A percentile compares a stretch with the other conserved stretches of the same genome.
Evolutionary conservation across 257 asterid species (phyloP).

Genomic region (Nicotiana knightiana): DNA sequence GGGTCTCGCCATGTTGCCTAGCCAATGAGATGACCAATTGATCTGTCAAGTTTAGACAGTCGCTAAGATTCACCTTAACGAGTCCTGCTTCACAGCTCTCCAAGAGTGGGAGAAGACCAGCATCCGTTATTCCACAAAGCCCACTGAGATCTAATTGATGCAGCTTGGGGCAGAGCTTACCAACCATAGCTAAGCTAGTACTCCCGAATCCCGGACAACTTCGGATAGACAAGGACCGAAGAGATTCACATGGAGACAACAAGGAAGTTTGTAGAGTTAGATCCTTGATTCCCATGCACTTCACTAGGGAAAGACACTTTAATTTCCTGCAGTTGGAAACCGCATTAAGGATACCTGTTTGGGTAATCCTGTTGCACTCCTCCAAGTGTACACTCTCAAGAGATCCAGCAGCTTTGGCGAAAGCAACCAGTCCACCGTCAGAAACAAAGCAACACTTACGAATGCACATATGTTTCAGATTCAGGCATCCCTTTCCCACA

Average conservation of each 20-base stretch:
- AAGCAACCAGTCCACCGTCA: constrained; percentile 12
- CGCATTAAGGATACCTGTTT: constrained; percentile 5
- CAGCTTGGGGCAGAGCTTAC: constrained; percentile 20
- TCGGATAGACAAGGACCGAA: constrained; percentile 21
- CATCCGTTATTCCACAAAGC: constrained; percentile 18
- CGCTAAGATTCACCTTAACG: constrained; percentile 23
- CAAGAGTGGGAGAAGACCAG: constrained; percentile 23
- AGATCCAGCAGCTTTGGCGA: constrained; percentile 8
- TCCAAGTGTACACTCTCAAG: constrained; percentile 14
- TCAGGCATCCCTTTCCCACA: constrained; percentile 13
- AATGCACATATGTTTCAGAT: constrained; percentile 12
- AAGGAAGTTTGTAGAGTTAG: not conserved
- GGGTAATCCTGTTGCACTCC: constrained; percentile 20
- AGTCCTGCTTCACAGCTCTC: constrained; percentile 15
- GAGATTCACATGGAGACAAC: constrained; percentile 14
- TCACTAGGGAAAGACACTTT: constrained; percentile 6
- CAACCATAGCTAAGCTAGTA: constrained; percentile 20
- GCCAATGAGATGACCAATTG: constrained; percentile 8
- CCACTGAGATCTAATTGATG: constrained; percentile 26
- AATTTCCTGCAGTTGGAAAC: constrained; percentile 15
- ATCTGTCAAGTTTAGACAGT: constrained; percentile 22
- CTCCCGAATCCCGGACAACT: constrained; percentile 22
- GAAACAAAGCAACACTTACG: constrained; percentile 18
- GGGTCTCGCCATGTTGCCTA: constrained; percentile 8
- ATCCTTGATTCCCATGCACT: constrained; percentile 13